Evolutionary conservation across 1,284 basidiomycete species (phyloP).

Genomic region (Sanguinoderma infundibulare): DNA sequence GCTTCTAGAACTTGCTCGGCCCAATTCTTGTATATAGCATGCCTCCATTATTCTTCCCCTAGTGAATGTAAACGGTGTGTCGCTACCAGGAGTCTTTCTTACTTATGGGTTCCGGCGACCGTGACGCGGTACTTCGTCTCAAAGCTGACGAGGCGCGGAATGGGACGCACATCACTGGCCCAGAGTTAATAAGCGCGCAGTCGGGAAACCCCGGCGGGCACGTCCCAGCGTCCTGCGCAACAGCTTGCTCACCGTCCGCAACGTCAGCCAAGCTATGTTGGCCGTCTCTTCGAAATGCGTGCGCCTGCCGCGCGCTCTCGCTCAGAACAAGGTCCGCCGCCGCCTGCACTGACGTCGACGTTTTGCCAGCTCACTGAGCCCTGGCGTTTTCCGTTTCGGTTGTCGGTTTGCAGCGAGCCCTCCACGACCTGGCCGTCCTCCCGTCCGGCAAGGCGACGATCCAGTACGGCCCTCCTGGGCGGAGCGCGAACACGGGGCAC

Average conservation of each 20-base stretch:
- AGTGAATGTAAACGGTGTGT: too few relatives aligned
- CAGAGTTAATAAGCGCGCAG: constrained; percentile 6
- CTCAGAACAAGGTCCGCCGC: constrained; percentile 26
- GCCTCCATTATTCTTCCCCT: too few relatives aligned
- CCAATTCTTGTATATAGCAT: too few relatives aligned
- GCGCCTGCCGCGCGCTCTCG: constrained; percentile 53
- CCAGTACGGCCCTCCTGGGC: constrained; percentile 79
- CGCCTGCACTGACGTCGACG: neutral
- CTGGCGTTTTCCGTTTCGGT: neutral
- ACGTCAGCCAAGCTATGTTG: constrained; percentile 32
- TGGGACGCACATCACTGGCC: constrained; percentile 14
- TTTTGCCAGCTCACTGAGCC: neutral
- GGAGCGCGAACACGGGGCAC: constrained; percentile 88
- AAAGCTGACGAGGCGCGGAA: constrained; percentile 1
- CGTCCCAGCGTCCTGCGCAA: constrained; percentile 25
- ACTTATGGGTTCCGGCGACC: too few relatives aligned
- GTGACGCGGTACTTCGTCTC: too few relatives aligned
- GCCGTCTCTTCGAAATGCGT: constrained; percentile 38
- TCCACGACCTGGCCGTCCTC: constrained; percentile 71
- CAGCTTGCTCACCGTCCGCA: constrained; percentile 28
- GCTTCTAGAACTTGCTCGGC: too few relatives aligned
- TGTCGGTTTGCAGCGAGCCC: constrained; percentile 55
- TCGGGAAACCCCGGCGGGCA: constrained; percentile 25
- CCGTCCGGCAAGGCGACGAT: constrained; percentile 70
- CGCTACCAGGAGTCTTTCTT: too few relatives aligned